These are phyloP conservation scores for Rhododendron mucronatum DNA, from an alignment of 148 eudicot genomes.

Conservation along the genomic window DNA sequence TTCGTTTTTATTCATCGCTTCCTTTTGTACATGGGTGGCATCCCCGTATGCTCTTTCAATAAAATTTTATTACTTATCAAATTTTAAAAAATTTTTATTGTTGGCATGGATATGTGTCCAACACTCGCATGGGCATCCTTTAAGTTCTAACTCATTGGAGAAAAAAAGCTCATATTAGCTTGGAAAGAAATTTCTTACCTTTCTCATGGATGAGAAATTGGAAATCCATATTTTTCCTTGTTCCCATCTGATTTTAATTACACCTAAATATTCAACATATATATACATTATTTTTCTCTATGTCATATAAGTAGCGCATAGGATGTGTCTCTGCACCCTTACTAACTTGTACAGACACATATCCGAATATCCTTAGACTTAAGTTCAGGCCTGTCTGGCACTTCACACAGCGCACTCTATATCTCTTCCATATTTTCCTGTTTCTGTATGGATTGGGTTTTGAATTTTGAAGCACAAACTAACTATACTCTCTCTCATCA, in stretches of 20 bases:
- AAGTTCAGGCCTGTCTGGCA: background rate
- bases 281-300: background rate
- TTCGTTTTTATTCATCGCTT: too few relatives aligned
- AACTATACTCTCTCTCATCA: constrained; percentile 18
- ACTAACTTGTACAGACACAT: background rate
- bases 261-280: background rate
- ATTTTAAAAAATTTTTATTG: background rate
- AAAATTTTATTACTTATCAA: too few relatives aligned
- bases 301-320: background rate
- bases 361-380: background rate
- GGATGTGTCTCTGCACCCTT: background rate
- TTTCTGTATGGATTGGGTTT: background rate
- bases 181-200: background rate
- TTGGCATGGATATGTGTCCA: background rate
- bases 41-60: background rate
- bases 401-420: background rate
- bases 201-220: background rate
- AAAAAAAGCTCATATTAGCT: background rate
- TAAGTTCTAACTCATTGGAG: background rate
- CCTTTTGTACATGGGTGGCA: too few relatives aligned
- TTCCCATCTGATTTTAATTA: background rate
- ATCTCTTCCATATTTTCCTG: background rate
- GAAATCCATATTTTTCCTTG: background rate
- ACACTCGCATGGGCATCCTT: background rate
- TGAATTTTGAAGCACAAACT: constrained; percentile 2